These are phyloP conservation scores for Babesia divergens DNA, from an alignment of 169 alveolate genomes.

Conservation along the genomic window DNA sequence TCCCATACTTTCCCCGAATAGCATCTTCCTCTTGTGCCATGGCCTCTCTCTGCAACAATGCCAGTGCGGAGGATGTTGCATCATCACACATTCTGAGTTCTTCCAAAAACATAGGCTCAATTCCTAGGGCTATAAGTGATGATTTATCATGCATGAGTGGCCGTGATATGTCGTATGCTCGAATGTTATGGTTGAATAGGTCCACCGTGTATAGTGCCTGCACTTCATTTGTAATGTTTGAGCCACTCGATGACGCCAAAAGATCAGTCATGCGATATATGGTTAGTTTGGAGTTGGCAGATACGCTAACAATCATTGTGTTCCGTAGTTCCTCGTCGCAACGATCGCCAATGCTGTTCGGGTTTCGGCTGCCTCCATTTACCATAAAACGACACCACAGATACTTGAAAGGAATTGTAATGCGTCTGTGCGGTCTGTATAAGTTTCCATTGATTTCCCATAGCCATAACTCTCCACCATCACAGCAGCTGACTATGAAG, in stretches of 20 bases:
- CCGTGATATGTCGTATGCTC: constrained; percentile 34
- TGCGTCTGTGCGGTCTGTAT: constrained; percentile 37
- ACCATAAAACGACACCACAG: constrained; percentile 38
- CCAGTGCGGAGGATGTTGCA: background rate
- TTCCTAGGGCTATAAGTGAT: constrained; percentile 44
- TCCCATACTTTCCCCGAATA: constrained; percentile 20
- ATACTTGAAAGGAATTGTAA: constrained; percentile 16
- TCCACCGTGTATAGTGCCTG: constrained; percentile 44
- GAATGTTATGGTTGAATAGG: constrained; percentile 51
- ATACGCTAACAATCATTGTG: constrained; percentile 30
- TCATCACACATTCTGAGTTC: constrained; percentile 18
- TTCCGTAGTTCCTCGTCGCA: constrained; percentile 19
- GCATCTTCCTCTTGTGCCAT: background rate
- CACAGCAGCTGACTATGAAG: constrained; percentile 73
- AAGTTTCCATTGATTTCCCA: constrained; percentile 60
- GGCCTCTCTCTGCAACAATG: background rate
- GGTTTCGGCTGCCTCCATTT: background rate
- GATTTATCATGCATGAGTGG: constrained; percentile 18
- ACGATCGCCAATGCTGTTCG: constrained; percentile 2
- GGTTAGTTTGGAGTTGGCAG: constrained; percentile 12
- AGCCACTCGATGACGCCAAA: constrained; percentile 38
- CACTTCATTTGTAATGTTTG: constrained; percentile 22
- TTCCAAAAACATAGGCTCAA: constrained; percentile 35
- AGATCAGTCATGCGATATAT: constrained; percentile 53
- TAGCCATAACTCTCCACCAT: constrained; percentile 67